Conservation (phyloP, 331 rosid genomes). For the Pyrus hybrid region DNA sequence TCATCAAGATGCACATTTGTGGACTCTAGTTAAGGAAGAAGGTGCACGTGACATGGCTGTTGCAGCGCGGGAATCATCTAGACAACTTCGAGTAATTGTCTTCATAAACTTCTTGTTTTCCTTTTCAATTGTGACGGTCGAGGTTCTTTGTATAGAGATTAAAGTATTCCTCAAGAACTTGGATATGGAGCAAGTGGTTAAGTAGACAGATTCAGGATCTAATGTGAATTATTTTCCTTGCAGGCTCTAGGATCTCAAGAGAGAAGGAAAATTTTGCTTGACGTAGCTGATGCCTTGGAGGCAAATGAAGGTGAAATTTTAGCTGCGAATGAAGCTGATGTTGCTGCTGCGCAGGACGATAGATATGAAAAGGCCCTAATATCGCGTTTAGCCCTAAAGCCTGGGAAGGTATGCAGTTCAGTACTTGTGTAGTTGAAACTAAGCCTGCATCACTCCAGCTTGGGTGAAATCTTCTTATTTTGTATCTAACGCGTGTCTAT, state of each 20-base stretch:
- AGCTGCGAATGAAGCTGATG: slow-evolving; percentile 57
- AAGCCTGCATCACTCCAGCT: background rate
- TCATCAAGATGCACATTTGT: slow-evolving; percentile 77
- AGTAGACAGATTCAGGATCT: background rate
- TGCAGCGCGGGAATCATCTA: slow-evolving; percentile 63
- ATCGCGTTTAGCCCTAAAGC: slow-evolving; percentile 57
- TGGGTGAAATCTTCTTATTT: background rate
- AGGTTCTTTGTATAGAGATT: background rate
- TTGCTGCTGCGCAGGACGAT: slow-evolving; percentile 53
- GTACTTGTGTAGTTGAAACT: background rate
- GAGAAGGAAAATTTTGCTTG: slow-evolving; percentile 62
- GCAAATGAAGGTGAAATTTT: slow-evolving; percentile 43
- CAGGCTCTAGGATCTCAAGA: slow-evolving; percentile 51
- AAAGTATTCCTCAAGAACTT: background rate
- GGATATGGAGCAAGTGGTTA: background rate
- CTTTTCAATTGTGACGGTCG: background rate
- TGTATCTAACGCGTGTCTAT: background rate
- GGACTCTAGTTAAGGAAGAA: slow-evolving; percentile 57
- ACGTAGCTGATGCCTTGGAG: slow-evolving; percentile 66
- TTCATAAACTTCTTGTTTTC: background rate
- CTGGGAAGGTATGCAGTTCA: slow-evolving; percentile 48
- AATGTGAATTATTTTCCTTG: slow-evolving; percentile 2
- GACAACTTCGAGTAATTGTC: slow-evolving; percentile 53
- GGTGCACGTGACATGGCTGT: slow-evolving; percentile 77
- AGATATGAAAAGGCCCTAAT: slow-evolving; percentile 61